phyloP scores from a whole-genome alignment of 495 filamentous ascomycete species.

The Talaromyces adpressus region DNA sequence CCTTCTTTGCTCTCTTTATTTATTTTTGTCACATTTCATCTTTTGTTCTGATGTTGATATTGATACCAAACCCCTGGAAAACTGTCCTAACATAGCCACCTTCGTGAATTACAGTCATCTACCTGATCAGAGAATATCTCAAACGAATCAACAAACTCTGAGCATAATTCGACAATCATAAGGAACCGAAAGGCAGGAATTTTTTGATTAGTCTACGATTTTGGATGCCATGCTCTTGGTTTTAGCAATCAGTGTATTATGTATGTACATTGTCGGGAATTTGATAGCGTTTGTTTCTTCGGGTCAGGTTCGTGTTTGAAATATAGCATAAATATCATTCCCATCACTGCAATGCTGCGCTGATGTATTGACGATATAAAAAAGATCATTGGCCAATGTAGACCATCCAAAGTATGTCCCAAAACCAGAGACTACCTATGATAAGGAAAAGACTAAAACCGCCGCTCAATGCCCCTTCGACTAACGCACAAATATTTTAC shows the following conservation, averaged over 20 bases:
- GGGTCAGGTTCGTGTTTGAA: neutral
- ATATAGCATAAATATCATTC: neutral
- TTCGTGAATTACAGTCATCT: conserved; percentile 7
- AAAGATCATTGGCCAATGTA: neutral
- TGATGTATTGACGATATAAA: neutral
- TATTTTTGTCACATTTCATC: neutral
- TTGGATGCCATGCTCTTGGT: neutral
- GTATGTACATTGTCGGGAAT: neutral
- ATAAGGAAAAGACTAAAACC: conserved; percentile 21
- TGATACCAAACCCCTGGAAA: neutral
- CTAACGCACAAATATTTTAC: conserved; percentile 96
- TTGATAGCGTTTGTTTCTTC: neutral
- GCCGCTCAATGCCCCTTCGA: conserved; percentile 69
- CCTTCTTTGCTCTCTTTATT: neutral
- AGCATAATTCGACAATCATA: neutral
- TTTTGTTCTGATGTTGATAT: neutral
- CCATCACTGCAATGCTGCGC: neutral
- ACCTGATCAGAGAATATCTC: conserved; percentile 9
- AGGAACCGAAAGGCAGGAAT: neutral
- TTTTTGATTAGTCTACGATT: neutral
- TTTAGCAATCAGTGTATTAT: neutral
- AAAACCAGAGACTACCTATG: neutral
- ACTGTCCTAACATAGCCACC: conserved; percentile 8
- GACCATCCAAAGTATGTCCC: neutral
- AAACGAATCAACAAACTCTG: conserved; percentile 2